Conservation (phyloP, 768 basidiomycete species). For the Trametes gibbosa region DNA sequence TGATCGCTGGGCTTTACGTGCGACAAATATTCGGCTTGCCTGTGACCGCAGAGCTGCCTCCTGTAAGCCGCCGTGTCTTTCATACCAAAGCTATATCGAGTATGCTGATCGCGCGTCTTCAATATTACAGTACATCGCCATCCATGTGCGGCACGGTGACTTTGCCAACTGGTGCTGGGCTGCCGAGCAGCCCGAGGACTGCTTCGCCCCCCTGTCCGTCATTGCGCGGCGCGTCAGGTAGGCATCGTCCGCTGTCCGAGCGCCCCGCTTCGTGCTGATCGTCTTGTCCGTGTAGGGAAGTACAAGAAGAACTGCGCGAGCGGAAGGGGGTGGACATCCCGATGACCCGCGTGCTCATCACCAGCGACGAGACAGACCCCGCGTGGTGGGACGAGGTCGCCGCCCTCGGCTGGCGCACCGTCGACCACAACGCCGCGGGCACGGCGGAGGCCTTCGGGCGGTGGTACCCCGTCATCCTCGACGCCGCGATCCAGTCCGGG, state of each 20-base stretch:
- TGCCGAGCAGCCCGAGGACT: conserved; percentile 30
- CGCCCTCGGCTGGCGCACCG: conserved; percentile 35
- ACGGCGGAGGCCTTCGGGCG: conserved; percentile 35
- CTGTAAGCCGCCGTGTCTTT: conserved; percentile 24
- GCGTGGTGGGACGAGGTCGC: conserved; percentile 39
- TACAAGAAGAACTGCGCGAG: conserved; percentile 35
- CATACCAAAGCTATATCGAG: background rate
- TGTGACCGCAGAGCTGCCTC: conserved; percentile 29
- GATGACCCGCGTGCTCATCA: conserved; percentile 38
- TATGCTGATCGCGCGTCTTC: background rate
- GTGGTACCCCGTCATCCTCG: conserved; percentile 65
- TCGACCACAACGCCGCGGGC: conserved; percentile 32
- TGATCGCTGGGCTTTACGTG: conserved; percentile 31
- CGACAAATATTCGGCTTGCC: conserved; percentile 28
- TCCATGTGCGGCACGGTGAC: conserved; percentile 38
- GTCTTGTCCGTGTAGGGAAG: conserved; percentile 26
- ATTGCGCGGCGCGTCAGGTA: conserved; percentile 32
- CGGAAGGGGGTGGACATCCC: conserved; percentile 30
- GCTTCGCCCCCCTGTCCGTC: conserved; percentile 38
- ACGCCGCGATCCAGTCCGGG: conserved; percentile 67
- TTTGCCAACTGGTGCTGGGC: conserved; percentile 36
- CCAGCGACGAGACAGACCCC: conserved; percentile 41
- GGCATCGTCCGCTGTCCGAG: background rate
- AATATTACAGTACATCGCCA: conserved; percentile 32
- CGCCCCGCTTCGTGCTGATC: background rate